Evolutionary conservation across 139 green algal species (phyloP), one percentile per base, ranked within the genome.

Genomic region (Ostreobium quekettii): DNA sequence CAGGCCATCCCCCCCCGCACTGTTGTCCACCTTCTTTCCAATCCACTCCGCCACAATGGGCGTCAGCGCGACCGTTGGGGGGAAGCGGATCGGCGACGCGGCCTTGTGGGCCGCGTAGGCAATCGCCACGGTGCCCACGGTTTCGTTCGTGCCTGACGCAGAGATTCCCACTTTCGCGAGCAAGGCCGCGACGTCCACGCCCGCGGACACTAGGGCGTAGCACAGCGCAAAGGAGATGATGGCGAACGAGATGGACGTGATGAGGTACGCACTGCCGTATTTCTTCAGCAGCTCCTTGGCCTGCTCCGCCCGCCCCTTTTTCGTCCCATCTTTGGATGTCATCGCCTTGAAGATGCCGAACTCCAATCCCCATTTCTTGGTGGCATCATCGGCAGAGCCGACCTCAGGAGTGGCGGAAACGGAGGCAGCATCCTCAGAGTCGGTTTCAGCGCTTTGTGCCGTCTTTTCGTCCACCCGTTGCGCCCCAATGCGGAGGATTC

Each of bases 101-200:
- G 95, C 95, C 79, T 99, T 99, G 81, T 99, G 95, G 2, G 95
- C 95, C 0, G 94, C 94, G 62, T 99, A 99, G 0, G 95, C 94
- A 29, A 99, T 87, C 0, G 95, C 95, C 57, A 95, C 81, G 0
- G 92, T 98, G 60, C 95, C 91, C 1, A 97, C 90, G 47, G 75
- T 84, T 76, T 95, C 87, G 47, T 69, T 86, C 0, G 87, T 93
- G 63, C 81, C 72, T 28, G 28, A 83, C 26, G 90, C 84, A 1
- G 86, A 49, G 1, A 99, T 76, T 0, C 93, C 93, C n/a, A 96
- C 60, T 53, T 85, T 79, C 0, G 37, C 31, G 24, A 98, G 81
- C 28, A 97, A 71, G 0, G 71, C 71, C 1, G 76, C 64, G 1
- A 98, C 82, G 64, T 99, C 90, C 6, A 99, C 85, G 8, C 94